Percentiles rank a stretch among this genome's conserved stretches.
Conservation (phyloP, 2,329 filamentous ascomycete species). For the Celoporthe dispersa region DNA sequence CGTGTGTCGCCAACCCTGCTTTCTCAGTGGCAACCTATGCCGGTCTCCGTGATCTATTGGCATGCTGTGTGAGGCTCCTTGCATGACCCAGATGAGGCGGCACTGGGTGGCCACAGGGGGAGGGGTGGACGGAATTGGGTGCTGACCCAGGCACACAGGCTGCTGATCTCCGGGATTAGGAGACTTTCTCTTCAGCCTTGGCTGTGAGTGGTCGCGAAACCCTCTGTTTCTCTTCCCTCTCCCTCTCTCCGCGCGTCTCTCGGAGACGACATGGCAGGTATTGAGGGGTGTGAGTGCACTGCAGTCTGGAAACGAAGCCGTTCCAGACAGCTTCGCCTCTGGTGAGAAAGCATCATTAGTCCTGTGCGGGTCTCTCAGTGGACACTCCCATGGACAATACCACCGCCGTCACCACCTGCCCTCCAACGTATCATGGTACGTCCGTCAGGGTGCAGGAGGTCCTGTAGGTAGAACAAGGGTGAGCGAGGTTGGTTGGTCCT, state of each 20-base stretch:
- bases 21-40: slow-evolving; percentile 22
- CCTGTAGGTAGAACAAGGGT: slow-evolving; percentile 11
- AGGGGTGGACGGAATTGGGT: neutral
- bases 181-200: neutral
- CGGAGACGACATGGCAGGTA: neutral
- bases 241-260: neutral
- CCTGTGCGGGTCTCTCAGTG: neutral
- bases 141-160: neutral
- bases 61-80: slow-evolving; percentile 27
- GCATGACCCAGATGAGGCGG: slow-evolving; percentile 24
- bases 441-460: slow-evolving; percentile 16
- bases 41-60: slow-evolving; percentile 30
- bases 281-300: neutral
- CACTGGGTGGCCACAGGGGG: neutral
- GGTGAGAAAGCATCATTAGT: neutral
- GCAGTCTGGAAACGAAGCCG: neutral
- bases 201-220: neutral
- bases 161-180: neutral
- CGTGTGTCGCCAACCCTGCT: slow-evolving; percentile 24
- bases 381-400: neutral
- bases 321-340: neutral
- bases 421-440: neutral
- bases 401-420: neutral
- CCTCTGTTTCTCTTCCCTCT: too few species aligned
- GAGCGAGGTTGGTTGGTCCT: neutral